Base-by-base conservation (phyloP, 2,329 filamentous ascomycete species). In the Escovopsis weberi region DNA sequence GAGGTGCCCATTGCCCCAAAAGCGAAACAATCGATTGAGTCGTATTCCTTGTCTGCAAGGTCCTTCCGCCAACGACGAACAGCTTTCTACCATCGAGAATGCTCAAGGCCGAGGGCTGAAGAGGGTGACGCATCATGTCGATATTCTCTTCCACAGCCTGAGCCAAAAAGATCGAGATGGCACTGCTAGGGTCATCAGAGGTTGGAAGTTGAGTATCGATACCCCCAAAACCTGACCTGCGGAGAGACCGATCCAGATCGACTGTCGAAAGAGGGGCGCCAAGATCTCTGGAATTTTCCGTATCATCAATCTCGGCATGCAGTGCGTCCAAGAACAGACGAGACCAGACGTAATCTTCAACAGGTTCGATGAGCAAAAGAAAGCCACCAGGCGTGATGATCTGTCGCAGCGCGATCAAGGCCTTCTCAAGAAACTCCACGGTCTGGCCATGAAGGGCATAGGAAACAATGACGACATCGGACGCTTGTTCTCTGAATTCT, bases 391-490 rank as follows among this genome's bases (percentile, higher is more conserved):
- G 26, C 23, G 23, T 26, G 19, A 39, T n/a, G 6, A 26, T 39
- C 19, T 39, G 23, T 30, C 26, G 23, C 23, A 39, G 37, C 19
- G 11, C 37, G 30, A 19, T 11, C 23, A 32, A 30, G n/a, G 37
- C 37, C 10, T 32, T 39, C 19, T 37, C 35, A 19, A 37, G 15
- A 7, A 7, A 18, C n/a, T 37, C n/a, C 11, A n/a, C 4, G 60
- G 0, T 19, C 35, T 19, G 35, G 15, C 35, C 35, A 37, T 18
- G 35, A 10, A 70, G 47, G 1, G 63, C 58, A 15, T 57, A 52
- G 3, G 55, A 54, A 0, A 59, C 61, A n/a, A 67, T 47, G 12
- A 68, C 42, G 4, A 67, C 8, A 37, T 68, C 64, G 35, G 19
- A 37, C 5, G 23, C 10, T 23, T 19, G 35, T 4, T 19, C 5